Evolutionary conservation across 2,329 filamentous ascomycete genomes (phyloP).

Genomic region (Xylaria sp.): DNA sequence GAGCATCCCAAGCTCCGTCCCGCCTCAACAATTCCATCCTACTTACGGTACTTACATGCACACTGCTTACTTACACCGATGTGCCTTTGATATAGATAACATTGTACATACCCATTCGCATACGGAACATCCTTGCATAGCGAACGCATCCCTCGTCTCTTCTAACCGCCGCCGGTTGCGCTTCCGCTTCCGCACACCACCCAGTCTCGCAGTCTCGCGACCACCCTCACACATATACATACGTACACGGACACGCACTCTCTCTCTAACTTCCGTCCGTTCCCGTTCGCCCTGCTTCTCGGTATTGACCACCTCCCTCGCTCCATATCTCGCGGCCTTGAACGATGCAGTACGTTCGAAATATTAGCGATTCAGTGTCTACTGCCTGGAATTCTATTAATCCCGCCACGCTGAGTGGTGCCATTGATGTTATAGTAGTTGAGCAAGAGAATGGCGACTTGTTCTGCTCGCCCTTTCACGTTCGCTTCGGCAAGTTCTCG

Average conservation of each 20-base stretch:
- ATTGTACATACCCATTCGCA: slow-evolving; percentile 6
- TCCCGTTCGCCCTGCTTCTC: not conserved
- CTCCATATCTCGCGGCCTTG: not conserved
- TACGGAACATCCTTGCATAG: slow-evolving; percentile 18
- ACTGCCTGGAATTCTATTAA: slow-evolving; percentile 99
- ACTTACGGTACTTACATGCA: not conserved
- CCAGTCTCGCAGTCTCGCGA: slow-evolving; percentile 7
- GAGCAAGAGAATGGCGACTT: slow-evolving; percentile 92
- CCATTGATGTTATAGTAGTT: slow-evolving; percentile 98
- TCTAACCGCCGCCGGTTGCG: slow-evolving; percentile 7
- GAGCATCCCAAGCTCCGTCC: slow-evolving; percentile 13
- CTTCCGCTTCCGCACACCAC: slow-evolving; percentile 10
- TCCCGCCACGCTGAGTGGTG: slow-evolving; percentile 93
- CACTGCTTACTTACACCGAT: not conserved
- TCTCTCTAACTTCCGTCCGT: not conserved
- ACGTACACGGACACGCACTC: too few species aligned
- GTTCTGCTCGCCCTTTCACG: slow-evolving; percentile 95
- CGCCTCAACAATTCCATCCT: slow-evolving; percentile 28
- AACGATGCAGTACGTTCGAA: slow-evolving; percentile 96
- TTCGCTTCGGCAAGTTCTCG: slow-evolving; percentile 98
- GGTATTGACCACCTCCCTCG: slow-evolving; percentile 3
- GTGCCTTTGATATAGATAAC: slow-evolving; percentile 1
- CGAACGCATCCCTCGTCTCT: slow-evolving; percentile 16
- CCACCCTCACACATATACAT: not conserved
- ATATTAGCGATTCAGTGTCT: slow-evolving; percentile 92